Conservation (phyloP, 805 yeast species). For the Ogataea methanolica region DNA sequence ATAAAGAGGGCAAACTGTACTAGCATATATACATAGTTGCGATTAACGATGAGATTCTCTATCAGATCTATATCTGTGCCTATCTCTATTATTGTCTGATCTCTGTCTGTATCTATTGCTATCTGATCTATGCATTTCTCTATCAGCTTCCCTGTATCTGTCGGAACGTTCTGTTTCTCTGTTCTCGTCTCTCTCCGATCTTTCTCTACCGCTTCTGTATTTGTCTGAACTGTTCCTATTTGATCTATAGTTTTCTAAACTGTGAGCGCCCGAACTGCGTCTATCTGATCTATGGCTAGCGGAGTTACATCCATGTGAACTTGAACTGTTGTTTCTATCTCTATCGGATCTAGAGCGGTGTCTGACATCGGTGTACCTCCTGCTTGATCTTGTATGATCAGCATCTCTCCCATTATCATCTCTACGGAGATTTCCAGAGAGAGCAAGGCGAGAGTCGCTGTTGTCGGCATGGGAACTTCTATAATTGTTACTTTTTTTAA, state of each 20-base stretch:
- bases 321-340: background rate
- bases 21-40: background rate
- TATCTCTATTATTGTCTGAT: background rate
- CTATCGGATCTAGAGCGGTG: background rate
- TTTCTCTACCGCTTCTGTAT: background rate
- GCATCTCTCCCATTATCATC: background rate
- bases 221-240: background rate
- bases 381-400: background rate
- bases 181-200: background rate
- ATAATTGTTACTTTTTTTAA: constrained; percentile 11
- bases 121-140: background rate
- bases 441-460: no score
- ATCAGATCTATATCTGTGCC: background rate
- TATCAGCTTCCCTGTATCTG: background rate
- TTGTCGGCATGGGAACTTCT: background rate
- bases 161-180: background rate
- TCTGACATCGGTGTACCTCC: no score
- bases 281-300: background rate
- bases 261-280: background rate
- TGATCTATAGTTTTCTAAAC: background rate
- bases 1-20: no score
- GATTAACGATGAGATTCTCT: background rate
- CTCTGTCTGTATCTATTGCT: background rate
- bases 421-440: background rate
- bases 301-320: background rate